Evolutionary conservation across 2,329 filamentous ascomycete genomes (phyloP), one percentile per base, ranked within the genome.

Genomic region (Talaromyces funiculosus): DNA sequence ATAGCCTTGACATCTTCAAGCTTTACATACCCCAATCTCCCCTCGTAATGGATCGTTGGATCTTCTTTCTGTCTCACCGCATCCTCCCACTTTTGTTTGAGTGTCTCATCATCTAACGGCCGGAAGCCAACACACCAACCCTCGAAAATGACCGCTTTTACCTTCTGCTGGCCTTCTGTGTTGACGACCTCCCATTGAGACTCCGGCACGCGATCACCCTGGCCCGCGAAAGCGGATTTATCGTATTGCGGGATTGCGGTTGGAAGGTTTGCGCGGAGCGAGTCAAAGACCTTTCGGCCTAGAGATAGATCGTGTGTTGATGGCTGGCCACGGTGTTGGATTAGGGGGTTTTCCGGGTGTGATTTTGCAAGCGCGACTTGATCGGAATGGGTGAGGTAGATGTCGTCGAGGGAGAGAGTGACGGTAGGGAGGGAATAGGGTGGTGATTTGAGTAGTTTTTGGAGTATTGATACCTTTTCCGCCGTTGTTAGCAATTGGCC

Each of bases 101-200:
- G 72, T 29, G 81, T 79, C 3, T 84, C 72, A 4, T 82, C 79
- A n/a, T 76, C 67, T 12, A 92, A 73, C 0, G 88, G 74, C 5
- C 86, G 85, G 76, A 96, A 96, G 2, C 91, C 92, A 12, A 96
- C 86, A 72, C 89, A 94, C 92, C 92, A 96, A 18, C 92, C 92
- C 73, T 97, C 92, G 64, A 96, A 86, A 56, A 96, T 84, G 22
- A 96, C 82, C 6, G 93, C 84, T 56, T 82, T 80, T 1, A 84
- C 68, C 42, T 67, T 72, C 9, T 68, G 56, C 33, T 75, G 62
- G 1, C 66, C 71, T 3, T 75, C 61, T 22, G 61, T 60, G 61
- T 80, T 81, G 29, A 79, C 73, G 24, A 83, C 74, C 26, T 80
- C 76, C 90, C 91, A 95, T 51, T 81, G 70, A 10, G 75, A 76